Conservation (phyloP, 345 rosid genomes). For the Erysimum cheiranthoides region DNA sequence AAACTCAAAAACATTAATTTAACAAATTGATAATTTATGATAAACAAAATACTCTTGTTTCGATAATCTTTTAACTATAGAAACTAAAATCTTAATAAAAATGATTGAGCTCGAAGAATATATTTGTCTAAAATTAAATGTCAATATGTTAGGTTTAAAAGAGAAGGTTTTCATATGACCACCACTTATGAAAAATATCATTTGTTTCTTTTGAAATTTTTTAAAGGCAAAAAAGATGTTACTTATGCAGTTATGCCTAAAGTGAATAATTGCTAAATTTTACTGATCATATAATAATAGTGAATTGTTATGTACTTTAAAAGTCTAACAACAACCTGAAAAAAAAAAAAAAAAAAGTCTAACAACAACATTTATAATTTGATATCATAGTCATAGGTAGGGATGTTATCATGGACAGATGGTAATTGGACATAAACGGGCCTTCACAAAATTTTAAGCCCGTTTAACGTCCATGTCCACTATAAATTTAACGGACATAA, state of each 20-base stretch:
- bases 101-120: neutral
- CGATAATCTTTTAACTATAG: neutral
- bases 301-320: neutral
- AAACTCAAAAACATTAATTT: neutral
- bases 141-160: neutral
- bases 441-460: too few species aligned
- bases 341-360: too few species aligned
- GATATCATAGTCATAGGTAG: neutral
- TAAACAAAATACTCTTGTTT: neutral
- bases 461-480: too few species aligned
- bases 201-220: neutral
- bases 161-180: neutral
- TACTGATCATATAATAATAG: neutral
- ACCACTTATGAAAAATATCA: neutral
- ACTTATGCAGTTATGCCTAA: neutral
- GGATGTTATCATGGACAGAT: too few species aligned
- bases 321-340: neutral
- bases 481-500: too few species aligned
- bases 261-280: neutral
- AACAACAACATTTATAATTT: neutral
- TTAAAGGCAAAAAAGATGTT: neutral
- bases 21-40: neutral
- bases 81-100: neutral
- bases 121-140: neutral
- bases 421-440: too few species aligned